These are phyloP conservation scores for Simplicillium aogashimaense DNA, from an alignment of 2,329 filamentous ascomycete genomes.

Conservation along the genomic window DNA sequence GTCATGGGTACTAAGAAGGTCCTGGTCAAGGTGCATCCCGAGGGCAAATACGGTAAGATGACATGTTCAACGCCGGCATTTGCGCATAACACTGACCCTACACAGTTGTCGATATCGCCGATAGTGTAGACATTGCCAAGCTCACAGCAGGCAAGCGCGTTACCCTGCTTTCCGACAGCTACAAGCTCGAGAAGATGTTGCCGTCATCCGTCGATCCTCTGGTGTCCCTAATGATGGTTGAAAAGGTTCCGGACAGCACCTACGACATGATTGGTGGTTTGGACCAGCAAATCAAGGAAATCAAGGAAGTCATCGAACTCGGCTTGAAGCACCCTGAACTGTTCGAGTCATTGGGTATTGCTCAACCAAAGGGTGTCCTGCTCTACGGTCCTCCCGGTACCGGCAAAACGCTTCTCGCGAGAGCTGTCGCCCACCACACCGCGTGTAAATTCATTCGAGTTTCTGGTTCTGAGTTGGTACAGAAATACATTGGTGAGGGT, in stretches of 20 bases:
- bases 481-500: conserved; percentile 98
- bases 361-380: conserved; percentile 93
- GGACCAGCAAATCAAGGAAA: conserved; percentile 99
- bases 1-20: conserved; percentile 99
- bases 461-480: conserved; percentile 89
- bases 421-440: conserved; percentile 95
- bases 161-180: conserved; percentile 90
- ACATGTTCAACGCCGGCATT: background rate
- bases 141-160: conserved; percentile 97
- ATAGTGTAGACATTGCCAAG: conserved; percentile 88
- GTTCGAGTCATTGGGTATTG: conserved; percentile 97
- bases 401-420: conserved; percentile 88
- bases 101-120: conserved; percentile 87
- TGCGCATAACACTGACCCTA: conserved; percentile 3
- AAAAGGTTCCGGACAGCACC: conserved; percentile 98
- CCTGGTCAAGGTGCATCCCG: conserved; percentile 95
- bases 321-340: conserved; percentile 97
- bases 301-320: conserved; percentile 99
- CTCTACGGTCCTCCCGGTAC: conserved; percentile 95
- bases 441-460: conserved; percentile 99
- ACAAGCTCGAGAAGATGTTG: conserved; percentile 98
- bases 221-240: conserved; percentile 99
- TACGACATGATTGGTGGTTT: conserved; percentile 99
- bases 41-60: conserved; percentile 92
- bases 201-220: conserved; percentile 97